These are phyloP conservation scores for Phytophthora quininea DNA, from an alignment of 352 stramenopile species.

Conservation along the genomic window DNA sequence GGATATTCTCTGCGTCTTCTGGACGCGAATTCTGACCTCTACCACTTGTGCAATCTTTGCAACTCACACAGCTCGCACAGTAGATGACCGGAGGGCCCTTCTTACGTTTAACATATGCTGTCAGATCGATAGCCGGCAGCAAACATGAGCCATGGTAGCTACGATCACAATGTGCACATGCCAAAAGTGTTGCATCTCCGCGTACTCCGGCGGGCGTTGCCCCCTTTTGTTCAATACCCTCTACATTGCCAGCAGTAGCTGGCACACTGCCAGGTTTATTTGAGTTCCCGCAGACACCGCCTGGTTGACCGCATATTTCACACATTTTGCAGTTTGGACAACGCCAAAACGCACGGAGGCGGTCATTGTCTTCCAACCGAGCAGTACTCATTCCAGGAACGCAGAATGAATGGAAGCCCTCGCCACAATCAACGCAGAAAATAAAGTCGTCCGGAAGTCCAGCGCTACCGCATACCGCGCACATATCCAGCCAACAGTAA, in stretches of 20 bases:
- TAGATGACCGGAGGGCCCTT: conserved; percentile 45
- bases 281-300: conserved; percentile 18
- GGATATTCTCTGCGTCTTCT: conserved; percentile 28
- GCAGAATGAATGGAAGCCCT: conserved; percentile 96
- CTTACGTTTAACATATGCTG: conserved; percentile 11
- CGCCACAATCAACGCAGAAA: conserved; percentile 96
- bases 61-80: conserved; percentile 72
- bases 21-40: conserved; percentile 14
- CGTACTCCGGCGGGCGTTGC: conserved; percentile 10
- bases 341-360: conserved; percentile 86
- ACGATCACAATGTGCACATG: conserved; percentile 59
- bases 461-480: conserved; percentile 89
- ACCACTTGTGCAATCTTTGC: conserved; percentile 48
- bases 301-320: conserved; percentile 88
- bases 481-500: conserved; percentile 93
- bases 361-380: conserved; percentile 40
- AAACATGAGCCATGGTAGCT: conserved; percentile 64
- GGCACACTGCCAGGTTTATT: conserved; percentile 10
- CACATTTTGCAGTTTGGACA: conserved; percentile 97
- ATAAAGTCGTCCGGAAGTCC: conserved; percentile 84
- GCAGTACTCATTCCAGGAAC: conserved; percentile 44
- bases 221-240: conserved; percentile 15
- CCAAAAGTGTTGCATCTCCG: conserved; percentile 31
- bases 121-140: conserved; percentile 41
- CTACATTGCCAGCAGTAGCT: conserved; percentile 27